Evolutionary conservation across 2,329 filamentous ascomycete species (phyloP).

Genomic region (Aspergillus sp.): DNA sequence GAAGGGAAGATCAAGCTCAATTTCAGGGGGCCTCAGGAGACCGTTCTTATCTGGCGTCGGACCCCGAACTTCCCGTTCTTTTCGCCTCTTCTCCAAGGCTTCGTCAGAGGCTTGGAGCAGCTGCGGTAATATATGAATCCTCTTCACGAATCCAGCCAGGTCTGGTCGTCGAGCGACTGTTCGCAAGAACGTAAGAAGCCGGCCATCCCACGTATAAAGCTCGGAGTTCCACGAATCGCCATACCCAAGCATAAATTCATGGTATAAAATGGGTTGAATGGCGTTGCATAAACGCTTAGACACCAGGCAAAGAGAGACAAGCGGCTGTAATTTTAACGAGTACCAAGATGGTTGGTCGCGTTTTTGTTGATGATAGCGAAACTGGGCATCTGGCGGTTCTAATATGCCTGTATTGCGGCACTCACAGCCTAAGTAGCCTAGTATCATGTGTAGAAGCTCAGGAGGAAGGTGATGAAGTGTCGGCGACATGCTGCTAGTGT

Average conservation of each 20-base stretch:
- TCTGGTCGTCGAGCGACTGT: slow-evolving; percentile 19
- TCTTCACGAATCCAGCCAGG: slow-evolving; percentile 14
- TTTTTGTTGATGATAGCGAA: neutral
- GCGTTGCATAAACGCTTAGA: slow-evolving; percentile 17
- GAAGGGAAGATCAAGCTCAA: neutral
- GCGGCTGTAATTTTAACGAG: slow-evolving; percentile 14
- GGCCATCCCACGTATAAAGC: slow-evolving; percentile 18
- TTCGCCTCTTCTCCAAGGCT: neutral
- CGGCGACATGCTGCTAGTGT: neutral
- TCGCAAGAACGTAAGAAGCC: slow-evolving; percentile 21
- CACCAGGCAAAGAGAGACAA: slow-evolving; percentile 18
- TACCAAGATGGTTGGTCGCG: slow-evolving; percentile 19
- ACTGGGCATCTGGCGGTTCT: neutral
- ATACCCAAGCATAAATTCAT: slow-evolving; percentile 24
- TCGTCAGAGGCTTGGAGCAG: neutral
- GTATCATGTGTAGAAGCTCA: neutral
- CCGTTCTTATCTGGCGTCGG: neutral
- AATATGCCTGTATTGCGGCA: too few relatives aligned
- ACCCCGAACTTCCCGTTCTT: neutral
- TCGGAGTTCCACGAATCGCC: slow-evolving; percentile 21
- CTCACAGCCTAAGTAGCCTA: neutral
- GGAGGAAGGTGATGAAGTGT: neutral
- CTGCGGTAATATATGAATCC: slow-evolving; percentile 9
- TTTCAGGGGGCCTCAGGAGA: neutral
- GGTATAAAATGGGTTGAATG: slow-evolving; percentile 21